These are phyloP conservation scores for Cubamyces lactineus DNA, from an alignment of 768 basidiomycete species.

Conservation along the genomic window DNA sequence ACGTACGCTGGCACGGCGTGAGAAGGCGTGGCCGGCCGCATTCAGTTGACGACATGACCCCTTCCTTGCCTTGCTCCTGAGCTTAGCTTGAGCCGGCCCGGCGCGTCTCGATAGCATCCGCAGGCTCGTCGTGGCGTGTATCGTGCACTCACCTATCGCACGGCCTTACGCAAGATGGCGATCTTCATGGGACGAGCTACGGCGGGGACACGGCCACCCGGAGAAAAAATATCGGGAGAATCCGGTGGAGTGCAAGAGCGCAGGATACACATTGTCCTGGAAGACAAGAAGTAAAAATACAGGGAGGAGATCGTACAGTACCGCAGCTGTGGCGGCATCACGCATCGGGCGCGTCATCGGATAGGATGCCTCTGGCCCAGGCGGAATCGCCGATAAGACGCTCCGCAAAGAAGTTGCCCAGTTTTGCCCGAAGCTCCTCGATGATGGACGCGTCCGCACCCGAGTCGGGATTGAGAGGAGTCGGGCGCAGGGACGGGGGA, in stretches of 20 bases:
- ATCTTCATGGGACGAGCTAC: too few relatives aligned
- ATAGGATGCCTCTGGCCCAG: constrained; percentile 66
- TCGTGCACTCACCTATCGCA: neutral
- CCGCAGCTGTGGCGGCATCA: neutral
- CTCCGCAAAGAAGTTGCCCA: constrained; percentile 68
- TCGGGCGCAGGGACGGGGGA: constrained; percentile 59
- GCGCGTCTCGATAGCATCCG: neutral
- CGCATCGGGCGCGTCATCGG: constrained; percentile 14
- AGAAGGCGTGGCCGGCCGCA: neutral
- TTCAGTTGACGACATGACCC: constrained; percentile 2
- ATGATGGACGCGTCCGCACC: constrained; percentile 52
- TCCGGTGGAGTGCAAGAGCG: neutral
- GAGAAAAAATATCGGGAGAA: neutral
- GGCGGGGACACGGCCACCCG: too few relatives aligned
- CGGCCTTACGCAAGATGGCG: too few relatives aligned
- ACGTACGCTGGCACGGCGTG: neutral
- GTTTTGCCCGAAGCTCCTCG: constrained; percentile 49
- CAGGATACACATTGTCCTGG: constrained; percentile 9
- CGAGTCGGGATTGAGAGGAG: constrained; percentile 53
- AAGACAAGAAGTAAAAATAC: constrained; percentile 17
- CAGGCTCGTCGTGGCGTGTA: neutral
- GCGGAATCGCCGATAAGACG: constrained; percentile 56
- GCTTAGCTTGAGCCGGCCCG: neutral
- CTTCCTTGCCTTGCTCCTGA: too few relatives aligned
- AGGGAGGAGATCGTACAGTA: constrained; percentile 1